These are phyloP conservation scores for Rubia balearica DNA, from an alignment of 305 asterid genomes.

Conservation along the genomic window DNA sequence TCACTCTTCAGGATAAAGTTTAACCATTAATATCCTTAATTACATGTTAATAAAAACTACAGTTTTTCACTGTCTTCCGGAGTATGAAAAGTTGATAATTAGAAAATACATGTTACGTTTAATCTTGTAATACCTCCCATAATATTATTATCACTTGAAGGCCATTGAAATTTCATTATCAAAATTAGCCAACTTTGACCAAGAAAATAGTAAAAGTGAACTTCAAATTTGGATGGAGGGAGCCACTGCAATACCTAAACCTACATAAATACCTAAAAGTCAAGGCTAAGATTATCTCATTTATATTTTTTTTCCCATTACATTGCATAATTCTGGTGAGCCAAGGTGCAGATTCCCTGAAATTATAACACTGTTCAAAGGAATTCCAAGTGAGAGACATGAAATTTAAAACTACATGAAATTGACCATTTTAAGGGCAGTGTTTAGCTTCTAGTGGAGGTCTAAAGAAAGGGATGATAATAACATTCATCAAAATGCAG, in stretches of 20 bases:
- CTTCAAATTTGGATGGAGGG: background rate
- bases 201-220: background rate
- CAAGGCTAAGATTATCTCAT: no score
- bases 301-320: background rate
- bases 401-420: background rate
- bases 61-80: background rate
- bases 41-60: no score
- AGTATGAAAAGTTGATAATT: background rate
- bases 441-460: background rate
- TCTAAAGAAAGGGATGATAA: background rate
- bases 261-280: constrained; percentile 3
- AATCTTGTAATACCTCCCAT: no score
- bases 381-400: background rate
- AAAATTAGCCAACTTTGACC: background rate
- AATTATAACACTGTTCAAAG: background rate
- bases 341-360: background rate
- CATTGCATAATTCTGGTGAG: background rate
- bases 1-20: background rate
- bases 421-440: background rate
- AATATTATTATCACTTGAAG: background rate
- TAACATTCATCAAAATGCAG: background rate
- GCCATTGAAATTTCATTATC: background rate
- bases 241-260: background rate
- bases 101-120: background rate
- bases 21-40: no score